phyloP scores from a whole-genome alignment of 495 filamentous ascomycete species.

The Paragyromitra xinjiangensis region DNA sequence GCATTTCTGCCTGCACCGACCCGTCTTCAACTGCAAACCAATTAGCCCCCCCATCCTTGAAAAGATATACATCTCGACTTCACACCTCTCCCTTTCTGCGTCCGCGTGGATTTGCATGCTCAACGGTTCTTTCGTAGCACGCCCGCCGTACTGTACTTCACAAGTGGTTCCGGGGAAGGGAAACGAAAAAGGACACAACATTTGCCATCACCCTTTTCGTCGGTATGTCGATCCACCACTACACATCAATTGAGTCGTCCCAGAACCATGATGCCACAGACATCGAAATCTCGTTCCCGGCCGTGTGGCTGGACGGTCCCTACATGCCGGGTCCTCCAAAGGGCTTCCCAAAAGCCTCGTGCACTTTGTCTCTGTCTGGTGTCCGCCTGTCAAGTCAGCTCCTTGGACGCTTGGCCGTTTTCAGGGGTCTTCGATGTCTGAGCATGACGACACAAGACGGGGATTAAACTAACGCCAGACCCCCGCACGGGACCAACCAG shows the following conservation, averaged over 20 bases:
- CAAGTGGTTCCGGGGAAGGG: conserved; percentile 45
- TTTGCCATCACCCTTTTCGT: conserved; percentile 39
- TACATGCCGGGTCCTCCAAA: conserved; percentile 46
- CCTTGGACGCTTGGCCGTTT: conserved; percentile 46
- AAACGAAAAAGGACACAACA: conserved; percentile 48
- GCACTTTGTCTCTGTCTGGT: conserved; percentile 45
- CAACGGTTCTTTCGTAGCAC: conserved; percentile 46
- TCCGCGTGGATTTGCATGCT: conserved; percentile 40
- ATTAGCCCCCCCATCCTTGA: conserved; percentile 50
- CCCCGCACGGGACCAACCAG: conserved; percentile 50
- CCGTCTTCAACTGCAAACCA: conserved; percentile 53
- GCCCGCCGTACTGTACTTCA: conserved; percentile 20
- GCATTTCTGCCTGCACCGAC: conserved; percentile 47
- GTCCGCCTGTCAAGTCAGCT: conserved; percentile 49
- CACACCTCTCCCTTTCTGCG: conserved; percentile 35
- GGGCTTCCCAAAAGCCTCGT: conserved; percentile 32
- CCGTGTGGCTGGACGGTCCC: conserved; percentile 52
- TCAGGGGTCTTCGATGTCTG: conserved; percentile 48
- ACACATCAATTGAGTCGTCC: conserved; percentile 50
- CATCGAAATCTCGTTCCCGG: conserved; percentile 53
- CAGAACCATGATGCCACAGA: conserved; percentile 49
- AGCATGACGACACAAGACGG: conserved; percentile 54
- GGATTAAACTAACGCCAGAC: conserved; percentile 53
- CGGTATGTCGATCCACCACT: conserved; percentile 47
- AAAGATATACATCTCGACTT: conserved; percentile 49